Evolutionary conservation across 257 asterid genomes (phyloP).

Genomic region (Przewalskia tangutica): DNA sequence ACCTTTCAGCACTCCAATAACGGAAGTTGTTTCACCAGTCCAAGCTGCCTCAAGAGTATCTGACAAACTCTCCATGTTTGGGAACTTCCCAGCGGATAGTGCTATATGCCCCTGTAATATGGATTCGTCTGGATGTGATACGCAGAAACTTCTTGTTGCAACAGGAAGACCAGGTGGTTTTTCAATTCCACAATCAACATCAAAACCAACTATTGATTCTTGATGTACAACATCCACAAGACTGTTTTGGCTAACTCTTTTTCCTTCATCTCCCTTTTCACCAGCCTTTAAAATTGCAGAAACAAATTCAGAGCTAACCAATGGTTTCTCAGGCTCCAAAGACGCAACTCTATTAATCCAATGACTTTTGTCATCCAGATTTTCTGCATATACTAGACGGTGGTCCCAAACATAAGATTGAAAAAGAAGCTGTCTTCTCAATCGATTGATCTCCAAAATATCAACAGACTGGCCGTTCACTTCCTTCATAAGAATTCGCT

Average conservation of each 20-base stretch:
- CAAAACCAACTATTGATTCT: constrained; percentile 14
- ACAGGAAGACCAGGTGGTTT: constrained; percentile 13
- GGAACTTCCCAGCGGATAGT: constrained; percentile 55
- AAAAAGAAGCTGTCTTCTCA: constrained; percentile 61
- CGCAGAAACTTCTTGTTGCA: constrained; percentile 24
- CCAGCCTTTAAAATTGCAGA: constrained; percentile 24
- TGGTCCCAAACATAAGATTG: constrained; percentile 91
- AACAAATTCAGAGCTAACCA: constrained; percentile 19
- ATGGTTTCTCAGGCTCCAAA: constrained; percentile 29
- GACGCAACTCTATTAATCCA: constrained; percentile 19
- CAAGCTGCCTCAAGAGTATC: constrained; percentile 87
- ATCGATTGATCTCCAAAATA: constrained; percentile 70
- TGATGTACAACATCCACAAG: constrained; percentile 21
- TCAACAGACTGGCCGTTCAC: constrained; percentile 58
- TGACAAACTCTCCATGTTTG: constrained; percentile 46
- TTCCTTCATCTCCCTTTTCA: constrained; percentile 22
- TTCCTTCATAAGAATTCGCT: constrained; percentile 47
- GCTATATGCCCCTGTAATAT: constrained; percentile 34
- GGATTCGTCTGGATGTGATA: constrained; percentile 31
- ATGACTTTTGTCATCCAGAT: constrained; percentile 27
- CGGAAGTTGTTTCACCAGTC: constrained; percentile 64
- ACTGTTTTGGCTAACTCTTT: constrained; percentile 8
- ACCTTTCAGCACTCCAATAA: constrained; percentile 24
- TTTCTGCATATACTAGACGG: constrained; percentile 55
- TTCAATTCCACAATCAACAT: constrained; percentile 18